phyloP scores from a whole-genome alignment of 495 filamentous ascomycete species.

The Cercophora scortea region DNA sequence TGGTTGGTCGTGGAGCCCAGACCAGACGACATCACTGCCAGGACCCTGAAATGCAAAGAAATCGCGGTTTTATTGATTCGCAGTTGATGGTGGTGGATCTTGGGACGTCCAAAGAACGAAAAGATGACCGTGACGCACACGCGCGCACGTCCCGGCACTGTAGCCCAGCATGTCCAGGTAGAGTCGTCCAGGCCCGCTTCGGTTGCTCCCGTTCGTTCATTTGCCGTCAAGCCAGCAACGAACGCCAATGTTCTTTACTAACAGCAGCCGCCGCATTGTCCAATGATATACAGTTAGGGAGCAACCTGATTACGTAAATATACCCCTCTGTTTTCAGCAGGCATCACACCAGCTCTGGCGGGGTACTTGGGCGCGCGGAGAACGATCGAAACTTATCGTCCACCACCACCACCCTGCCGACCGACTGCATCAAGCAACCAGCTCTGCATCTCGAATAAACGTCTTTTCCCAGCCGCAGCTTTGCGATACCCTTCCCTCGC shows the following conservation, averaged over 20 bases:
- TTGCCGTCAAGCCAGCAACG: not conserved
- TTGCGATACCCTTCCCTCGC: not conserved
- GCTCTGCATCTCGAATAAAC: not conserved
- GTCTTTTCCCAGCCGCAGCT: too few species aligned
- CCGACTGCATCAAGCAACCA: not conserved
- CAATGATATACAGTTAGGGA: not conserved
- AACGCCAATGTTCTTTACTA: not conserved
- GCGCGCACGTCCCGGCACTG: too few species aligned
- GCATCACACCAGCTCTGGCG: conserved; percentile 5
- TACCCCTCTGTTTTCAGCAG: not conserved
- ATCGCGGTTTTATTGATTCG: too few species aligned
- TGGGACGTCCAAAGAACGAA: too few species aligned
- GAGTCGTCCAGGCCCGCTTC: not conserved
- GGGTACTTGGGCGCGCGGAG: conserved; percentile 3
- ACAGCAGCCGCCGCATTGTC: not conserved
- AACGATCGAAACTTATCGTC: conserved; percentile 8
- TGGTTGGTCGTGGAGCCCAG: too few species aligned
- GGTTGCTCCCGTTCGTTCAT: conserved; percentile 7
- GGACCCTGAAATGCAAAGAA: not conserved
- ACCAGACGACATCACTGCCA: too few species aligned
- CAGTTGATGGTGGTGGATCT: too few species aligned
- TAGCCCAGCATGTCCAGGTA: too few species aligned
- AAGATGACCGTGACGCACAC: not conserved
- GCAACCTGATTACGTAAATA: not conserved
- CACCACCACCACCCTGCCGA: conserved; percentile 2